These are phyloP conservation scores for Cordyceps pruinosa DNA, from an alignment of 2,329 filamentous ascomycete genomes.

Conservation along the genomic window DNA sequence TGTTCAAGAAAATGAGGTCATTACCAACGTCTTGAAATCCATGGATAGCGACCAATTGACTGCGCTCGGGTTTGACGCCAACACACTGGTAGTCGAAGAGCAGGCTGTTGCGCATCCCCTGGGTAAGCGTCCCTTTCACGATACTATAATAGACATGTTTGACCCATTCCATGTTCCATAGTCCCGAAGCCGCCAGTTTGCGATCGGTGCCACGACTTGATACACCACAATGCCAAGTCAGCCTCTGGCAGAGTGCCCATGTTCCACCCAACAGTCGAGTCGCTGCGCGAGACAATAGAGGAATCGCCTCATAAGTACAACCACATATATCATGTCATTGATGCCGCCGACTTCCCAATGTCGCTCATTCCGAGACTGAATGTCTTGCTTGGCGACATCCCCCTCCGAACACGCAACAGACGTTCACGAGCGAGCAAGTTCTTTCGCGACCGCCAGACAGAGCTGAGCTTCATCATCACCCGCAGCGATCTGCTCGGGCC, in stretches of 20 bases:
- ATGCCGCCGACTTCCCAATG: slow-evolving; percentile 95
- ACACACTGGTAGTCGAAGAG: slow-evolving; percentile 28
- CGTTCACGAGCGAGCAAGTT: slow-evolving; percentile 63
- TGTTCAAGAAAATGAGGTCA: slow-evolving; percentile 38
- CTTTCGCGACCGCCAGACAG: slow-evolving; percentile 59
- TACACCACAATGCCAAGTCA: slow-evolving; percentile 63
- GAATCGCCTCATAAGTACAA: slow-evolving; percentile 88
- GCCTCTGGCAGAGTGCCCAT: slow-evolving; percentile 48
- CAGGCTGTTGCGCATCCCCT: neutral
- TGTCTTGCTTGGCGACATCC: slow-evolving; percentile 61
- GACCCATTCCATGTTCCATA: slow-evolving; percentile 13
- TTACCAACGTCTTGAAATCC: slow-evolving; percentile 37
- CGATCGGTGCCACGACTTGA: slow-evolving; percentile 76
- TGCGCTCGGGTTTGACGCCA: slow-evolving; percentile 40
- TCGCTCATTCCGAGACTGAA: slow-evolving; percentile 76
- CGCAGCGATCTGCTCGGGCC: slow-evolving; percentile 80
- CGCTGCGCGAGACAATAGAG: slow-evolving; percentile 74
- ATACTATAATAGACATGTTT: neutral
- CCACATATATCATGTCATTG: slow-evolving; percentile 90
- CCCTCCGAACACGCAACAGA: slow-evolving; percentile 72
- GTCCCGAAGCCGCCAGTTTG: slow-evolving; percentile 55
- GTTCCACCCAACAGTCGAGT: slow-evolving; percentile 71
- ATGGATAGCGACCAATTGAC: slow-evolving; percentile 36
- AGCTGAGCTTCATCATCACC: slow-evolving; percentile 87
- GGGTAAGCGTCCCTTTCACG: neutral